phyloP scores from a whole-genome alignment of 805 yeast genomes.

The Vanderwaltozyma tropicalis region DNA sequence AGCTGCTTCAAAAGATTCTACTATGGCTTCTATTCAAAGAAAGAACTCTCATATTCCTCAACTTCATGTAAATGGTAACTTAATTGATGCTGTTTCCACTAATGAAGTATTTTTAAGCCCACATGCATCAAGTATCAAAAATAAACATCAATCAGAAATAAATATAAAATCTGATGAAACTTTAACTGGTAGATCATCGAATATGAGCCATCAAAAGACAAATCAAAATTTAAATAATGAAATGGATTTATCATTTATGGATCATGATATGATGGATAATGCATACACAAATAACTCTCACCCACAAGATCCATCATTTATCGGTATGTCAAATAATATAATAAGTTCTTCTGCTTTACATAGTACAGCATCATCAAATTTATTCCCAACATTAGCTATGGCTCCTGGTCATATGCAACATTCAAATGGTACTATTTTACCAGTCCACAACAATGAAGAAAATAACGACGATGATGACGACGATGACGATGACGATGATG shows the following conservation, averaged over 20 bases:
- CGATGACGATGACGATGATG: slow-evolving; percentile 2
- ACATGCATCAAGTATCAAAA: not conserved
- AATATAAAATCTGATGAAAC: too few species aligned
- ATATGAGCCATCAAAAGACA: not conserved
- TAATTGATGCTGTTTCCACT: slow-evolving; percentile 81
- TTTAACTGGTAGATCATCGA: not conserved
- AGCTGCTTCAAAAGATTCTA: not conserved
- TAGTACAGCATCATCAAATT: not conserved
- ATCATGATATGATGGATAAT: not conserved
- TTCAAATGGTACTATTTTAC: not conserved
- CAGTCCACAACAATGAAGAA: slow-evolving; percentile 5
- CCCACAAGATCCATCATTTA: not conserved
- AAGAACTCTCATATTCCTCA: slow-evolving; percentile 1
- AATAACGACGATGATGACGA: slow-evolving; percentile 23
- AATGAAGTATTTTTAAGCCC: slow-evolving; percentile 74
- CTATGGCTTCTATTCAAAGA: not conserved
- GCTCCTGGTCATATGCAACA: not conserved
- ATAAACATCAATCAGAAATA: not conserved
- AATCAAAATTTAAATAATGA: not conserved
- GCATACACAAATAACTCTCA: not conserved
- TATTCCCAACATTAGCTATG: not conserved
- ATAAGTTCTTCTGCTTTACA: not conserved
- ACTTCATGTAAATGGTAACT: slow-evolving; percentile 38
- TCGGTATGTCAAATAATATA: not conserved
- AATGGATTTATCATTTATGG: not conserved